These are phyloP conservation scores for Thermothelomyces thermophilus DNA, from an alignment of 2,329 filamentous ascomycete species.

Conservation along the genomic window DNA sequence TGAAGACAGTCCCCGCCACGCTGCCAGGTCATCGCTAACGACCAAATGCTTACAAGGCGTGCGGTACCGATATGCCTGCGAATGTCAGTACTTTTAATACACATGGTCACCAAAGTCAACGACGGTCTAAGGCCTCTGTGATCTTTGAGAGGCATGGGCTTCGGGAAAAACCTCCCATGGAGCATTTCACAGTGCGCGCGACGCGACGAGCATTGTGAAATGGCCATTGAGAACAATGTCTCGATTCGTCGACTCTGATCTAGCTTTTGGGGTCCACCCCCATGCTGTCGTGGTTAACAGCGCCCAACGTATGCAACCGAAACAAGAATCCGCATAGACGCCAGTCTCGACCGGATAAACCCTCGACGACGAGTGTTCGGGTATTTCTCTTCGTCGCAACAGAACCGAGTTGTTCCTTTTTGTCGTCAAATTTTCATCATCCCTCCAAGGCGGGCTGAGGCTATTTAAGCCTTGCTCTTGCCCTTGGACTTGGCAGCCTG, in stretches of 20 bases:
- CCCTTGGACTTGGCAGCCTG: constrained; percentile 65
- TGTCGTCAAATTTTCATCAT: constrained; percentile 15
- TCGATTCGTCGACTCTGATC: constrained; percentile 32
- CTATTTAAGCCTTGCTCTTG: constrained; percentile 37
- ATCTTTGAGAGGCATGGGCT: constrained; percentile 35
- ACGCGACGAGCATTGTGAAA: constrained; percentile 49
- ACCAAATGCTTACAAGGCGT: not conserved
- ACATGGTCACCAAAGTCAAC: constrained; percentile 10
- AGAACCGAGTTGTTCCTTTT: constrained; percentile 17
- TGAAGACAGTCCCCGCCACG: not conserved
- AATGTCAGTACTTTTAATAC: constrained; percentile 5
- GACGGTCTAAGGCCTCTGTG: constrained; percentile 15
- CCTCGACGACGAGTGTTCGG: constrained; percentile 13
- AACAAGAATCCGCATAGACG: constrained; percentile 23
- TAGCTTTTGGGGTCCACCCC: constrained; percentile 21
- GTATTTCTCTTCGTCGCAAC: constrained; percentile 15
- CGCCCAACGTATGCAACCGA: constrained; percentile 26
- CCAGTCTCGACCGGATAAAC: constrained; percentile 19
- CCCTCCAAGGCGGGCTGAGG: constrained; percentile 7
- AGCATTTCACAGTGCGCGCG: constrained; percentile 55
- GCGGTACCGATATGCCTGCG: not conserved
- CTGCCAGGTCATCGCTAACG: not conserved
- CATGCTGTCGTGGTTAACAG: constrained; percentile 19
- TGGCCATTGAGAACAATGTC: constrained; percentile 61
- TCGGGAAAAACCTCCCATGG: constrained; percentile 71